Evolutionary conservation across 2,329 filamentous ascomycete genomes (phyloP).

Genomic region (Pleoardoris graminearum): DNA sequence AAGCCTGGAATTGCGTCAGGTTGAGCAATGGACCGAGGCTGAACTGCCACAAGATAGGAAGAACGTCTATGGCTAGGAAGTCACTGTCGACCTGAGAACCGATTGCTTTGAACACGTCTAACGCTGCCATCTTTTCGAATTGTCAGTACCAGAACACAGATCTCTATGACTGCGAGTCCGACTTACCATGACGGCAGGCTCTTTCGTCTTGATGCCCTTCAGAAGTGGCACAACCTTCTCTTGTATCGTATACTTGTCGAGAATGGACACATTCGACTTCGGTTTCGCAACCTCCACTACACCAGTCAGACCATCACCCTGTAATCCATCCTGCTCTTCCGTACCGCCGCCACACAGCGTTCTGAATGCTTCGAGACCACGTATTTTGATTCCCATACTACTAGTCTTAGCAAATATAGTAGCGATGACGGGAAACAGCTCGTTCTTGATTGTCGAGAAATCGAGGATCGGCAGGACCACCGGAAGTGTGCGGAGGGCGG

Average conservation of each 20-base stretch:
- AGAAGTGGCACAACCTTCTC: conserved; percentile 93
- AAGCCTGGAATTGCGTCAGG: conserved; percentile 79
- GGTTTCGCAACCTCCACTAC: conserved; percentile 60
- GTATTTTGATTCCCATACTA: conserved; percentile 91
- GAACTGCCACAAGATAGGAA: conserved; percentile 91
- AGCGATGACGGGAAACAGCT: conserved; percentile 91
- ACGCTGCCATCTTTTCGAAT: conserved; percentile 68
- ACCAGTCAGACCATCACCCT: conserved; percentile 75
- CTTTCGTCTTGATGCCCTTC: conserved; percentile 94
- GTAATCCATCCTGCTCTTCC: conserved; percentile 36
- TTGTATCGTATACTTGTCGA: conserved; percentile 98
- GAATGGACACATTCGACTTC: conserved; percentile 71
- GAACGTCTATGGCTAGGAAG: conserved; percentile 86
- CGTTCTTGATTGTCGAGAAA: conserved; percentile 95
- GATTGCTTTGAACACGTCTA: conserved; percentile 82
- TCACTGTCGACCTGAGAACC: conserved; percentile 82
- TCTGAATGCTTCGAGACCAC: conserved; percentile 86
- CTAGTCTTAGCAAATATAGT: conserved; percentile 89
- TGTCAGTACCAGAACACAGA: background rate
- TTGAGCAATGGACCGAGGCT: conserved; percentile 87
- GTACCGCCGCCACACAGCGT: conserved; percentile 79
- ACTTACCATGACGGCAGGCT: conserved; percentile 84
- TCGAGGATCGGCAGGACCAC: conserved; percentile 85
- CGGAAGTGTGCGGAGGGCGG: conserved; percentile 76
- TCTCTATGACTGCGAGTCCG: background rate